Conservation (phyloP, 1,139 yeast genomes). For the Fermentozyma sake region DNA sequence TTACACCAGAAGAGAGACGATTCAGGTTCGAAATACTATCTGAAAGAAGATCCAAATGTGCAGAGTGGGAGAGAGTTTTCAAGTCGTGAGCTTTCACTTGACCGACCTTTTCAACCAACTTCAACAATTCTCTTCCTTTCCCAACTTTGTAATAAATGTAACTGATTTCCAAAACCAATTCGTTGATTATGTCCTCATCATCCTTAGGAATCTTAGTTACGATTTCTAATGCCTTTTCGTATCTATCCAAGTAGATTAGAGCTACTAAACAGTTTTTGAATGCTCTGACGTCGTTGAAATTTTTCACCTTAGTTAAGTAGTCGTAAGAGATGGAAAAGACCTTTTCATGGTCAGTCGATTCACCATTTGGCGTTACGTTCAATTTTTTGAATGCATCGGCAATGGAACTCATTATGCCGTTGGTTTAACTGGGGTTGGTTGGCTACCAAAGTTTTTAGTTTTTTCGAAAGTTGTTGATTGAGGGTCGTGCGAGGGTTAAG, state of each 20-base stretch:
- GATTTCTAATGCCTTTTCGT: constrained; percentile 50
- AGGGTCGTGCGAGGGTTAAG: too few species aligned
- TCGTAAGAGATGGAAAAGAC: constrained; percentile 42
- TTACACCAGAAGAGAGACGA: constrained; percentile 17
- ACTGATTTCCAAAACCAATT: constrained; percentile 52
- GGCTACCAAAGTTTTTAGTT: too few species aligned
- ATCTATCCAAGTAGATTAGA: constrained; percentile 67
- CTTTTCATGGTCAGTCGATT: constrained; percentile 32
- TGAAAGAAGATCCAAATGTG: too few species aligned
- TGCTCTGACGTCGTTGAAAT: constrained; percentile 46
- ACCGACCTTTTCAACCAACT: constrained; percentile 28
- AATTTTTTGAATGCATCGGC: constrained; percentile 41
- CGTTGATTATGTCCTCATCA: constrained; percentile 24
- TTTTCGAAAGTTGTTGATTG: too few species aligned
- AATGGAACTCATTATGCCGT: constrained; percentile 40
- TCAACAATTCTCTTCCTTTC: constrained; percentile 35
- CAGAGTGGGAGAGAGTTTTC: too few species aligned
- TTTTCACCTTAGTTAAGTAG: constrained; percentile 37
- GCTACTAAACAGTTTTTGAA: constrained; percentile 64
- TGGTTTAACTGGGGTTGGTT: too few species aligned
- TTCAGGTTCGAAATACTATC: too few species aligned
- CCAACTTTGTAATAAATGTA: constrained; percentile 71
- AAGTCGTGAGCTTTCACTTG: too few species aligned
- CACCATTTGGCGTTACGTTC: constrained; percentile 25
- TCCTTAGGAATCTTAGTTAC: constrained; percentile 38